phyloP scores from a whole-genome alignment of 306 rosid species.

The Nissolia schottii region DNA sequence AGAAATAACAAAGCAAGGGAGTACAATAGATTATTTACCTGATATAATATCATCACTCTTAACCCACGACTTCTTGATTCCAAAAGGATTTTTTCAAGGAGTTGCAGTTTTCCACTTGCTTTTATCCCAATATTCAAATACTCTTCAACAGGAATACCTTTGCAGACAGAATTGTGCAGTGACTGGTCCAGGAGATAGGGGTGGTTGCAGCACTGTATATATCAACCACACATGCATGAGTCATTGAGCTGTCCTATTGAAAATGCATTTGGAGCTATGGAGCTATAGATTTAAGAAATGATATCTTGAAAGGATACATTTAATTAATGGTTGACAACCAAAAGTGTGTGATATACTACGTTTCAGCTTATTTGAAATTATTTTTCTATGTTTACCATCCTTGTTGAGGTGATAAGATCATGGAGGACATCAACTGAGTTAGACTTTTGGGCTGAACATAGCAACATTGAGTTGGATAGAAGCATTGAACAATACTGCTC shows the following conservation, averaged over 20 bases:
- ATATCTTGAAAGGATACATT: background rate
- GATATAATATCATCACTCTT: conserved; percentile 38
- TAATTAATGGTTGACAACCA: background rate
- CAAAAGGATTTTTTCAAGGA: conserved; percentile 39
- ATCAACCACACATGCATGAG: conserved; percentile 6
- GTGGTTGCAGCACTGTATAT: conserved; percentile 42
- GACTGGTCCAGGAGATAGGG: conserved; percentile 35
- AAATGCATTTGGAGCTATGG: conserved; percentile 10
- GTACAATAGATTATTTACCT: conserved; percentile 24
- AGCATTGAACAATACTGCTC: conserved; percentile 47
- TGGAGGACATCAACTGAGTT: conserved; percentile 24
- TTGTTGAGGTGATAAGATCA: conserved; percentile 33
- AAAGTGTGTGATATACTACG: background rate
- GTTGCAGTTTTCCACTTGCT: conserved; percentile 40
- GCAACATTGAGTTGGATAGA: conserved; percentile 31
- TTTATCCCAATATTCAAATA: conserved; percentile 32
- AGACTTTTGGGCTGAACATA: conserved; percentile 35
- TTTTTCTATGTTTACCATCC: conserved; percentile 31
- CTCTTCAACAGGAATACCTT: conserved; percentile 33
- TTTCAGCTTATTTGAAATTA: conserved; percentile 12
- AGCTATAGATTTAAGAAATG: background rate
- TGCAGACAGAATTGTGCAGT: conserved; percentile 14
- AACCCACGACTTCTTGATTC: conserved; percentile 29
- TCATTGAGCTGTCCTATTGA: conserved; percentile 6
- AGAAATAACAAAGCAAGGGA: background rate